Conservation (phyloP, 139 green algal species). For the Medakamo hakoo region DNA sequence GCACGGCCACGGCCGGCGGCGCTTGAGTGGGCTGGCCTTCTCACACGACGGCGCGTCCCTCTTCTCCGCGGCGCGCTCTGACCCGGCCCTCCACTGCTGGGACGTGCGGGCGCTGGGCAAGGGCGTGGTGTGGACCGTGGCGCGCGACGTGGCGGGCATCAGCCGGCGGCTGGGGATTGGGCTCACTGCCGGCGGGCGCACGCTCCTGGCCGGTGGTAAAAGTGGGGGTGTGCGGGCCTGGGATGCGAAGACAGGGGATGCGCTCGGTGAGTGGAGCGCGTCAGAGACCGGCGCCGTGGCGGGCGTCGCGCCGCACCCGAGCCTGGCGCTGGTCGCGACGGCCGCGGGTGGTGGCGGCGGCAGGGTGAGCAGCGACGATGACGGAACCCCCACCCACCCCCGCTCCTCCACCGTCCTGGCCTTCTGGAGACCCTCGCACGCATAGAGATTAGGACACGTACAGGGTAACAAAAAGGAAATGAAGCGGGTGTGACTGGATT, state of each 20-base stretch:
- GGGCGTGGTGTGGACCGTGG: not conserved
- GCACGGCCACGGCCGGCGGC: not conserved
- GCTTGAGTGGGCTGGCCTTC: not conserved
- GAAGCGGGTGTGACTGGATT: too few species aligned
- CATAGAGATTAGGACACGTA: not conserved
- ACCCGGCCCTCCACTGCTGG: not conserved
- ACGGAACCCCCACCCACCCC: not conserved
- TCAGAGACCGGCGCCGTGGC: not conserved
- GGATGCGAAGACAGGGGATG: not conserved
- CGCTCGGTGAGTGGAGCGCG: too few species aligned
- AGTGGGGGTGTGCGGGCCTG: not conserved
- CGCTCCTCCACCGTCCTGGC: not conserved
- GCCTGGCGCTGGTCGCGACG: not conserved
- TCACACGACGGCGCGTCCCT: not conserved
- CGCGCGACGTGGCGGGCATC: not conserved
- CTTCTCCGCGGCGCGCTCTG: not conserved
- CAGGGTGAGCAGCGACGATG: not conserved
- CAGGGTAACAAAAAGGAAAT: not conserved
- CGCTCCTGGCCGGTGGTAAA: not conserved
- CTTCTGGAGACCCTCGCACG: not conserved
- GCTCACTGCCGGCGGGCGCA: not conserved
- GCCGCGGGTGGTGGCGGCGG: not conserved
- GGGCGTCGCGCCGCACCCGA: not conserved
- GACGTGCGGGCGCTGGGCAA: not conserved
- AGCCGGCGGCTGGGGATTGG: not conserved